phyloP scores from a whole-genome alignment of 2,329 filamentous ascomycete species.

The Domatiomyces globalis region DNA sequence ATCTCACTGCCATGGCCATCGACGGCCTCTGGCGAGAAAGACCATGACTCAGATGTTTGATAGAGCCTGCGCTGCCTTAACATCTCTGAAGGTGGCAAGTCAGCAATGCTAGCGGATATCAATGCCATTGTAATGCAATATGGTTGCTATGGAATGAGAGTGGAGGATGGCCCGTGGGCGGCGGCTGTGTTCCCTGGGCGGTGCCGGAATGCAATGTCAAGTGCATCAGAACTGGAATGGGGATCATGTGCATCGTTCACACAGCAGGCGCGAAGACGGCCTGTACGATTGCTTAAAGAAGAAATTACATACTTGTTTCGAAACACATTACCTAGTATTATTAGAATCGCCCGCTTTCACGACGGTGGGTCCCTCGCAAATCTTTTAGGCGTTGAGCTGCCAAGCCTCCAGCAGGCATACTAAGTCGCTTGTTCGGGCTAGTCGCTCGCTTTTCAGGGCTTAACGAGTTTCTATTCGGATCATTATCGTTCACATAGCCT shows the following conservation, averaged over 20 bases:
- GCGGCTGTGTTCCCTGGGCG: no score
- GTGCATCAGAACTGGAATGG: background rate
- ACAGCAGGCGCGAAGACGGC: background rate
- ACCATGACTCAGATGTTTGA: no score
- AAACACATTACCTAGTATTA: background rate
- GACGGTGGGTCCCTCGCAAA: conserved; percentile 16
- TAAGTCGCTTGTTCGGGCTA: conserved; percentile 32
- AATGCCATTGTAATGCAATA: conserved; percentile 9
- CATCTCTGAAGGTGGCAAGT: no score
- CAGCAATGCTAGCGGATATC: no score
- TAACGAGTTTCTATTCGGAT: conserved; percentile 25
- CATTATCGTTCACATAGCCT: conserved; percentile 20
- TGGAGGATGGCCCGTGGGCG: conserved; percentile 11
- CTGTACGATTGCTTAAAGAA: background rate
- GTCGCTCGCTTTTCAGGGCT: conserved; percentile 27
- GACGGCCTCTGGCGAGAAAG: no score
- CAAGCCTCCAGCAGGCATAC: conserved; percentile 23
- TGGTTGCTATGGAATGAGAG: conserved; percentile 18
- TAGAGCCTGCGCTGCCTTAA: no score
- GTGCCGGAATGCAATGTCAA: background rate
- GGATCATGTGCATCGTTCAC: background rate
- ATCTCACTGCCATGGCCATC: no score
- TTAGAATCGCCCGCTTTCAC: conserved; percentile 22
- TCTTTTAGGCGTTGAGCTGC: conserved; percentile 25
- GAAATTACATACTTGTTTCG: background rate